Evolutionary conservation across 2,329 filamentous ascomycete genomes (phyloP), one percentile per base, ranked within the genome.

Genomic region (Trichoderma cornu-damae): DNA sequence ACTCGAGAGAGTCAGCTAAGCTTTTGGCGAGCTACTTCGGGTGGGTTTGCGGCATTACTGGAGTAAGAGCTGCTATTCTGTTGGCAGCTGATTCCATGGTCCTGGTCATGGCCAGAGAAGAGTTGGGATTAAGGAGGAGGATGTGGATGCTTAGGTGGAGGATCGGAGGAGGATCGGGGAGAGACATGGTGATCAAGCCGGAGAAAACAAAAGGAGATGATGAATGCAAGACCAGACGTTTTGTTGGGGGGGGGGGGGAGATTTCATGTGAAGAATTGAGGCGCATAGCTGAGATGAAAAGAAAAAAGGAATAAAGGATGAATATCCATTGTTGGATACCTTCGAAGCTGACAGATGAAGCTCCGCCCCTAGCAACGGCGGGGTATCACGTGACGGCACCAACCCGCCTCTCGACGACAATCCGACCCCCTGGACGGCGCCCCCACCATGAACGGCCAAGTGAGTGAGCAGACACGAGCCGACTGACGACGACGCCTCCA

Each of bases 71-170:
- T 20, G 42, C 26, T 37, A 59, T 35, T 49, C 47, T 59, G 34
- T 42, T 59, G 52, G 63, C 63, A 4, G 61, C 61, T n/a, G 51
- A 24, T 20, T 58, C 77, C 64, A 92, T 77, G 24, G 80, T 82
- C 6, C 82, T 75, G 9, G 88, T 93, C 88, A 93, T 93, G 56
- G 78, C 75, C 57, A 73, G 65, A 1, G 86, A 90, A 2, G 87
- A 90, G 73, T 94, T 94, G 32, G 89, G 89, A 67, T 94, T 93
- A 65, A 93, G 79, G 60, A 93, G 76, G 38, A 93, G 78, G 61
- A 92, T 83, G 51, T 63, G 64, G 51, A 69, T 28, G 32, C 7
- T 35, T n/a, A n/a, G n/a, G n/a, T n/a, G n/a, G 28, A 34, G 49
- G 18, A 26, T 5, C 5, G 1, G 47, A 28, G 22, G 47, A 38